Conservation (phyloP, 2,329 filamentous ascomycete species). For the Aspergillus awamori region DNA sequence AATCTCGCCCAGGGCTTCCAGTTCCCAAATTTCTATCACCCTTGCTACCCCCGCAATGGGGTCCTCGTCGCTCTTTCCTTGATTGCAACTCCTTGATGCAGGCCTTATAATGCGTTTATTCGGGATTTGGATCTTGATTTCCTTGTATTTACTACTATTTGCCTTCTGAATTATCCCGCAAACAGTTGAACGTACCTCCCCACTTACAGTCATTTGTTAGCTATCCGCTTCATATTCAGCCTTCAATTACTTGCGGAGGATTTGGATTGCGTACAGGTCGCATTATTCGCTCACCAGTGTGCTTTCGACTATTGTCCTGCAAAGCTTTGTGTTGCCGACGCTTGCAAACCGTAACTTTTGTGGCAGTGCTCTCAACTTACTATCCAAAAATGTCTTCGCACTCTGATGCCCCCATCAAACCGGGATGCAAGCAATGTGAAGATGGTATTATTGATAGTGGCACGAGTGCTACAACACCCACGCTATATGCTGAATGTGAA, state of each 20-base stretch:
- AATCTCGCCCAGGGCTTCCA: constrained; percentile 22
- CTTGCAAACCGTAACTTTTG: constrained; percentile 1
- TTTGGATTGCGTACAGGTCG: constrained; percentile 26
- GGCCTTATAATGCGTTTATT: not conserved
- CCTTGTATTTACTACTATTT: constrained; percentile 25
- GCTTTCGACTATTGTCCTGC: constrained; percentile 20
- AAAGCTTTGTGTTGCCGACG: not conserved
- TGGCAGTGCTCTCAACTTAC: not conserved
- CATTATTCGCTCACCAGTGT: constrained; percentile 15
- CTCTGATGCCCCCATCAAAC: constrained; percentile 27
- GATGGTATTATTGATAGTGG: constrained; percentile 24
- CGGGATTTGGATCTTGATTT: constrained; percentile 19
- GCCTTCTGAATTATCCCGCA: constrained; percentile 15
- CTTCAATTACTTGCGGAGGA: constrained; percentile 29
- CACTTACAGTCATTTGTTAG: constrained; percentile 26
- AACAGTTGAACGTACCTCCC: constrained; percentile 18
- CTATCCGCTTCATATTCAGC: constrained; percentile 23
- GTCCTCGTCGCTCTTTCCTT: constrained; percentile 23
- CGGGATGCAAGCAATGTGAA: constrained; percentile 28
- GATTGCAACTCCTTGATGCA: constrained; percentile 1
- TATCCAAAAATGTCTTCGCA: constrained; percentile 33
- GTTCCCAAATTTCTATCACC: not conserved
- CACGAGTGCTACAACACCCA: constrained; percentile 20
- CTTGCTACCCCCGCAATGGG: constrained; percentile 33
- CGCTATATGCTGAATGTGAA: constrained; percentile 27